A percentile compares a stretch with the other conserved stretches of the same genome.
Conservation (phyloP, 805 yeast genomes). For the Kuraishia hungarica region DNA sequence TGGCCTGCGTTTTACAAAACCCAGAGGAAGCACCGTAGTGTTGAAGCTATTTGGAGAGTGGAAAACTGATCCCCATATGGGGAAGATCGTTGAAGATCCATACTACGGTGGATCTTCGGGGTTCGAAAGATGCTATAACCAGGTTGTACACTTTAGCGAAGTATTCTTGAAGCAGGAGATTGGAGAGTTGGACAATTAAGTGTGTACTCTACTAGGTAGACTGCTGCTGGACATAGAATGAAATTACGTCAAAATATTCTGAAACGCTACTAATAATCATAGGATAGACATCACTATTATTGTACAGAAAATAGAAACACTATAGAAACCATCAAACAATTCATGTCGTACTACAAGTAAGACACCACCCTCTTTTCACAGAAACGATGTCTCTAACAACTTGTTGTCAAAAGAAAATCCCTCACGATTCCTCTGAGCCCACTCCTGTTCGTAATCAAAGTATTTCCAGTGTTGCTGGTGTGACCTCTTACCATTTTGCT, state of each 20-base stretch:
- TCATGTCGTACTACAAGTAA: background rate
- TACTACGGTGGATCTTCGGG: conserved; percentile 86
- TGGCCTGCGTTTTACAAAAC: conserved; percentile 43
- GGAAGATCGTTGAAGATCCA: conserved; percentile 74
- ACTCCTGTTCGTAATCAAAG: conserved; percentile 21
- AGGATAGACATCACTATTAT: background rate
- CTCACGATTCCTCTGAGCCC: conserved; percentile 39
- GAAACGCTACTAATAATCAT: background rate
- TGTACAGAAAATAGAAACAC: background rate
- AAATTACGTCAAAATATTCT: background rate
- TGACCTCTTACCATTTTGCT: conserved; percentile 8
- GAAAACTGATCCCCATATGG: conserved; percentile 42
- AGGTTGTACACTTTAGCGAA: conserved; percentile 66
- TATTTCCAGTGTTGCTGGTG: conserved; percentile 37
- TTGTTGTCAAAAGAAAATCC: conserved; percentile 25
- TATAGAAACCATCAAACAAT: background rate
- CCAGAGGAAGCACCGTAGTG: conserved; percentile 37
- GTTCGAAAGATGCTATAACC: conserved; percentile 71
- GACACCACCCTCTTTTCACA: background rate
- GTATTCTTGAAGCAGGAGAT: conserved; percentile 51
- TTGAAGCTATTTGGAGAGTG: conserved; percentile 77
- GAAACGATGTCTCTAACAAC: conserved; percentile 21
- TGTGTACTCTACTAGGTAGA: background rate
- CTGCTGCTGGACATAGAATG: background rate
- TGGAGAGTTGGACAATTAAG: background rate